Conservation (phyloP, 371 early-diverging fungal genomes). For the Mucor piriformis region DNA sequence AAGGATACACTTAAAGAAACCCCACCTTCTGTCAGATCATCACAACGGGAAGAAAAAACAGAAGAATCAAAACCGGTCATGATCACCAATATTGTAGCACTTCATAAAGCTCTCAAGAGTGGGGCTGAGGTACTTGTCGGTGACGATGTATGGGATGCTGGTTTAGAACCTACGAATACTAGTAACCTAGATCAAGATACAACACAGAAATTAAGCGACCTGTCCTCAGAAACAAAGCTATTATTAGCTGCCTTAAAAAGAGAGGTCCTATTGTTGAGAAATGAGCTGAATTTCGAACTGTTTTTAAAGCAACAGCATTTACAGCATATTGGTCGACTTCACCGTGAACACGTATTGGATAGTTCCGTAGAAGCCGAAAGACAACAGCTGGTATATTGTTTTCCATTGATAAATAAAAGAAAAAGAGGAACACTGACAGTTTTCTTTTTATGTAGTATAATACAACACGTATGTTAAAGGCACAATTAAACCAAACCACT, state of each 20-base stretch:
- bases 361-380: slow-evolving; percentile 67
- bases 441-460: slow-evolving; percentile 45
- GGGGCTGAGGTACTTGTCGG: slow-evolving; percentile 56
- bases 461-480: slow-evolving; percentile 57
- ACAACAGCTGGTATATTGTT: slow-evolving; percentile 50
- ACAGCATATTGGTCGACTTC: slow-evolving; percentile 67
- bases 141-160: slow-evolving; percentile 56
- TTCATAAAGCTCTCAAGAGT: slow-evolving; percentile 55
- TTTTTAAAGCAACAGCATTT: slow-evolving; percentile 71
- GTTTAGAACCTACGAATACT: slow-evolving; percentile 21
- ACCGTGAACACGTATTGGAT: slow-evolving; percentile 67
- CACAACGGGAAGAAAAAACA: neutral
- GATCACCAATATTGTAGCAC: slow-evolving; percentile 42
- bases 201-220: neutral
- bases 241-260: slow-evolving; percentile 55
- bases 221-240: slow-evolving; percentile 36
- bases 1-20: neutral
- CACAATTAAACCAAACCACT: slow-evolving; percentile 57
- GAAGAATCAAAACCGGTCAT: slow-evolving; percentile 16
- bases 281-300: slow-evolving; percentile 69
- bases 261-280: slow-evolving; percentile 60
- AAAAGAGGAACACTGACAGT: neutral
- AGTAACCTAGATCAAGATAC: slow-evolving; percentile 1
- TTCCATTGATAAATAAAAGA: neutral
- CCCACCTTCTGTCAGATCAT: neutral